Evolutionary conservation across 108 stramenopile genomes (phyloP).

Genomic region (Cyclotella sp.): DNA sequence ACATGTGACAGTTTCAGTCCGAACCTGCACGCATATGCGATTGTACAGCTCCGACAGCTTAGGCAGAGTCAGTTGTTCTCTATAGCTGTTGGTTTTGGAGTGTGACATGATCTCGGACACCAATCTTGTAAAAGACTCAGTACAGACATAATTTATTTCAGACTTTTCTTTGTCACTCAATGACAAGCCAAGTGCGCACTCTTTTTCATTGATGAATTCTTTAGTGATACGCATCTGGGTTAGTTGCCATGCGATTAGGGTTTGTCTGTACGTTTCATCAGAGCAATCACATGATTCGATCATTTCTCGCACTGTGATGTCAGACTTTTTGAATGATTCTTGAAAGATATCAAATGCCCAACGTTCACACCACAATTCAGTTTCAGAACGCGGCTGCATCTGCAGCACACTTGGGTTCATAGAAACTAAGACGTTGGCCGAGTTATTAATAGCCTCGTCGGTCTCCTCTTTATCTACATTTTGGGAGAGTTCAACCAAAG

Average conservation of each 20-base stretch:
- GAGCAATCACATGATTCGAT: not conserved
- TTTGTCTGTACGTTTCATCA: not conserved
- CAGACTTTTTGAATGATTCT: not conserved
- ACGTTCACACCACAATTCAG: not conserved
- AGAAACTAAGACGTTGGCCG: too few species aligned
- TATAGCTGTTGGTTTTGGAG: not conserved
- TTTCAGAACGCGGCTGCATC: not conserved
- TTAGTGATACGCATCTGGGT: slow-evolving; percentile 6
- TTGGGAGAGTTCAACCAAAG: not conserved
- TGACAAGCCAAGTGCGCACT: not conserved
- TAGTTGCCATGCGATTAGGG: slow-evolving; percentile 1
- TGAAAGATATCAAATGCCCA: slow-evolving; percentile 2
- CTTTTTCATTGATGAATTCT: not conserved
- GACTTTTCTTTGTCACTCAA: slow-evolving; percentile 10
- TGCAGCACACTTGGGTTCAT: too few species aligned
- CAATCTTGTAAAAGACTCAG: not conserved
- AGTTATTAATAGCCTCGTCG: not conserved
- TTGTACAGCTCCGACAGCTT: slow-evolving; percentile 2
- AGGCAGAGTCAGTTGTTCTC: not conserved
- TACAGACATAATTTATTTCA: not conserved
- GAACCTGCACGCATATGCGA: not conserved
- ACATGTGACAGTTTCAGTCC: not conserved
- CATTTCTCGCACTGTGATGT: not conserved
- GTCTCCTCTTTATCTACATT: not conserved
- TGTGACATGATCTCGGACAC: not conserved